Evolutionary conservation across 495 filamentous ascomycete species (phyloP).

Genomic region (Penicillium steckii): DNA sequence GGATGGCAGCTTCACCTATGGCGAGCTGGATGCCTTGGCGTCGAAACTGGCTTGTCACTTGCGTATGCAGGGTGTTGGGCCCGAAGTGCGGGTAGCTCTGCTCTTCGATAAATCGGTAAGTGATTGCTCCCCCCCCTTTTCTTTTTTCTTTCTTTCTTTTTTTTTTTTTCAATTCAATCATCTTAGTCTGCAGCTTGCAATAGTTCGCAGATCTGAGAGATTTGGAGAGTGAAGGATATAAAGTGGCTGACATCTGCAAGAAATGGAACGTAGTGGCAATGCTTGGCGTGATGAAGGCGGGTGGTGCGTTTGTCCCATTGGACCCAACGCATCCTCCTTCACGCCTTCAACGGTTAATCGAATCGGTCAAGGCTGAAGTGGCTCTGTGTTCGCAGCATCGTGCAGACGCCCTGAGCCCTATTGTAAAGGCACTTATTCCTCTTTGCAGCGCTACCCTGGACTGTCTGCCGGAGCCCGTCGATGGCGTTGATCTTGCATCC

Average conservation of each 20-base stretch:
- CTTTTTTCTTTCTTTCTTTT: background rate
- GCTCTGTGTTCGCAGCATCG: slow-evolving; percentile 52
- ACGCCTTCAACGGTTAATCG: slow-evolving; percentile 46
- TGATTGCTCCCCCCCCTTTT: slow-evolving; percentile 9
- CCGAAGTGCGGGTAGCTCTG: slow-evolving; percentile 49
- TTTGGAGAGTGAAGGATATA: background rate
- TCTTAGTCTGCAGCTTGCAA: too few relatives aligned
- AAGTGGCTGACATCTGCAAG: slow-evolving; percentile 21
- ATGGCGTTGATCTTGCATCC: slow-evolving; percentile 23
- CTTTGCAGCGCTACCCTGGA: slow-evolving; percentile 34
- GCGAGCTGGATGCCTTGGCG: slow-evolving; percentile 49
- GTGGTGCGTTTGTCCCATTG: slow-evolving; percentile 58
- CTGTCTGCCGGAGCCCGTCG: slow-evolving; percentile 18
- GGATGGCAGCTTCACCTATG: slow-evolving; percentile 61
- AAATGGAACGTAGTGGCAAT: slow-evolving; percentile 57
- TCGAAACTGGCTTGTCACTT: slow-evolving; percentile 46
- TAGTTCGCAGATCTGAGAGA: background rate
- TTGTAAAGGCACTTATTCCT: slow-evolving; percentile 34
- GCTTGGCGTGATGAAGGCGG: slow-evolving; percentile 58
- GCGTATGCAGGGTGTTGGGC: slow-evolving; percentile 45
- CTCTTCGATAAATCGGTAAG: slow-evolving; percentile 60
- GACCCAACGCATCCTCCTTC: slow-evolving; percentile 55
- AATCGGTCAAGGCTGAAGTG: slow-evolving; percentile 40
- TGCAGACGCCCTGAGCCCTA: slow-evolving; percentile 22
- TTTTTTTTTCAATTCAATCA: background rate